Evolutionary conservation across 2,329 filamentous ascomycete species (phyloP).

Genomic region (Ophiostoma ulmi): DNA sequence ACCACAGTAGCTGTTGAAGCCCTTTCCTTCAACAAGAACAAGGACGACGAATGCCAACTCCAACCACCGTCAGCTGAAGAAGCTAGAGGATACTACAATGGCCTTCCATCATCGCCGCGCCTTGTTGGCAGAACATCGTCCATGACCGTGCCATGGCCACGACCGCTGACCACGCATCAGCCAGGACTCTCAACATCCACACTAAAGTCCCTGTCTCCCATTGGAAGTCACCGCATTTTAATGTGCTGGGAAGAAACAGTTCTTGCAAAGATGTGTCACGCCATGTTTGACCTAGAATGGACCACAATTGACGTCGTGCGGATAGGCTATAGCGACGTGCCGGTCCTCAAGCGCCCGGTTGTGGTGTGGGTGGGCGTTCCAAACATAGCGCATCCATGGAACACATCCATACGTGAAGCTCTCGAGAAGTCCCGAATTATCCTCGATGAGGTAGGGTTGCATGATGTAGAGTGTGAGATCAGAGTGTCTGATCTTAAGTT

Average conservation of each 20-base stretch:
- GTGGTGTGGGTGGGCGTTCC: conserved; percentile 5
- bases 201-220: neutral
- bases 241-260: neutral
- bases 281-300: neutral
- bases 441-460: neutral
- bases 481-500: neutral
- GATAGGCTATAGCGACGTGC: neutral
- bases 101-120: neutral
- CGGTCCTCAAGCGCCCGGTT: neutral
- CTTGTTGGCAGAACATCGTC: neutral
- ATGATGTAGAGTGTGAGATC: neutral
- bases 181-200: neutral
- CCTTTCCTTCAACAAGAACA: too few relatives aligned
- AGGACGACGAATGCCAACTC: neutral
- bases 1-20: too few relatives aligned
- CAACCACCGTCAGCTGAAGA: neutral
- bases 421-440: neutral
- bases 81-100: neutral
- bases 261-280: neutral
- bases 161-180: neutral
- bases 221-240: neutral
- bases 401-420: neutral
- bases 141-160: neutral
- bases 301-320: neutral
- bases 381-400: neutral